phyloP scores from a whole-genome alignment of 345 rosid genomes.

The Adansonia digitata region DNA sequence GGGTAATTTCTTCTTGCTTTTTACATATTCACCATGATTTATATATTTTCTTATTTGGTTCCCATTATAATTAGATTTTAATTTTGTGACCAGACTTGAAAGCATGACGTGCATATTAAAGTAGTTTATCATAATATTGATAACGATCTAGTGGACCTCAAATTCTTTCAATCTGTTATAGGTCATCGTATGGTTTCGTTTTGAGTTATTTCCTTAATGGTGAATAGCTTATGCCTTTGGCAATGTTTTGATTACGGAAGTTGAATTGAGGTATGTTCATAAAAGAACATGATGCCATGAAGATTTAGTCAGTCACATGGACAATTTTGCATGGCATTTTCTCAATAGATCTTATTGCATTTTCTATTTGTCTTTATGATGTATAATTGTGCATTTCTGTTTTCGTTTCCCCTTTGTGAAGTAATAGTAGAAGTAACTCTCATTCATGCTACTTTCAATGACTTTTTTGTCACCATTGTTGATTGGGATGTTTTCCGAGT shows the following conservation, averaged over 20 bases:
- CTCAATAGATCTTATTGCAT: not conserved
- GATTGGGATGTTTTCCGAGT: not conserved
- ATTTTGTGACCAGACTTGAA: not conserved
- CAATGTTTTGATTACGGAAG: not conserved
- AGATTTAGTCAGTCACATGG: not conserved
- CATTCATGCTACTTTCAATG: not conserved
- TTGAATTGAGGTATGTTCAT: not conserved
- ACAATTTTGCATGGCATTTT: not conserved
- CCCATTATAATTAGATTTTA: not conserved
- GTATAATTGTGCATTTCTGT: not conserved
- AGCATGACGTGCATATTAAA: not conserved
- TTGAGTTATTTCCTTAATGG: not conserved
- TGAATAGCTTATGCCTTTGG: not conserved
- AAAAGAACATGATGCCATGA: not conserved
- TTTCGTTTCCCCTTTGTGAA: not conserved
- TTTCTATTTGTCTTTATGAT: not conserved
- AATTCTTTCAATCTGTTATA: not conserved
- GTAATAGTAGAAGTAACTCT: not conserved
- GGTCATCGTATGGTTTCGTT: not conserved
- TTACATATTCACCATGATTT: not conserved
- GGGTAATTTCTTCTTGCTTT: slow-evolving; percentile 38
- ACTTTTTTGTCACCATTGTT: not conserved
- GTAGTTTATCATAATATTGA: not conserved
- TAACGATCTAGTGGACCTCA: not conserved
- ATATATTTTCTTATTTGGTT: not conserved